Evolutionary conservation across 1,139 yeast genomes (phyloP).

Genomic region (Hansenula sp.): DNA sequence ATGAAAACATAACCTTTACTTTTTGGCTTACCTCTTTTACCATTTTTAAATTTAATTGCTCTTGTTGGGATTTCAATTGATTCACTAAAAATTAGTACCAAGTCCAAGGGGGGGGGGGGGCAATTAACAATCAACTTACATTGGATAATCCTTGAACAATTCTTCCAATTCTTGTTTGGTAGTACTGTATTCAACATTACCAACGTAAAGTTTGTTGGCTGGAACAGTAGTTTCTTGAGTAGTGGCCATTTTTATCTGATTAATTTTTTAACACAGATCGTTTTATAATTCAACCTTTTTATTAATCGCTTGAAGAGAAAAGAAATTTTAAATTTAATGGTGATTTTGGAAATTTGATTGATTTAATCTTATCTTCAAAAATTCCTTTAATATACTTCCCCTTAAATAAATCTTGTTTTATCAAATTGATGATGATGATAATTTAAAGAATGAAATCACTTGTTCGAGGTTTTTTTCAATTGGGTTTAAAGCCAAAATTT

Average conservation of each 20-base stretch:
- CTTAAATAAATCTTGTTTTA: too few species aligned
- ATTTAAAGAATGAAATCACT: too few species aligned
- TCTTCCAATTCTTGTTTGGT: conserved; percentile 18
- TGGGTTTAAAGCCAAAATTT: too few species aligned
- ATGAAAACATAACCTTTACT: conserved; percentile 22
- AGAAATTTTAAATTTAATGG: too few species aligned
- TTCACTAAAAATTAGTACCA: background rate
- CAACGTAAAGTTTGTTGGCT: conserved; percentile 18
- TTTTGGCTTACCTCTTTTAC: conserved; percentile 7
- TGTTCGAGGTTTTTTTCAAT: too few species aligned
- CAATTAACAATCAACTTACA: conserved; percentile 1
- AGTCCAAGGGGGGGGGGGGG: background rate
- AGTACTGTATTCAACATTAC: conserved; percentile 19
- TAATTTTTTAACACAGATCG: too few species aligned
- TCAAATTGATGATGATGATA: too few species aligned
- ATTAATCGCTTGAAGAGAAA: too few species aligned
- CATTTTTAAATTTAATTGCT: conserved; percentile 5
- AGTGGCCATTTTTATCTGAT: background rate
- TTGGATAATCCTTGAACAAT: conserved; percentile 19
- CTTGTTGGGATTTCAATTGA: conserved; percentile 17
- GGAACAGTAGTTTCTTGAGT: background rate
- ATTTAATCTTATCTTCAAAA: too few species aligned
- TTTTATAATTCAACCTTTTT: background rate
- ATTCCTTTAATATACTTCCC: too few species aligned
- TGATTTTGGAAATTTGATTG: too few species aligned